Base-by-base conservation (phyloP, 352 stramenopile species). In the Phytophthora multivora region DNA sequence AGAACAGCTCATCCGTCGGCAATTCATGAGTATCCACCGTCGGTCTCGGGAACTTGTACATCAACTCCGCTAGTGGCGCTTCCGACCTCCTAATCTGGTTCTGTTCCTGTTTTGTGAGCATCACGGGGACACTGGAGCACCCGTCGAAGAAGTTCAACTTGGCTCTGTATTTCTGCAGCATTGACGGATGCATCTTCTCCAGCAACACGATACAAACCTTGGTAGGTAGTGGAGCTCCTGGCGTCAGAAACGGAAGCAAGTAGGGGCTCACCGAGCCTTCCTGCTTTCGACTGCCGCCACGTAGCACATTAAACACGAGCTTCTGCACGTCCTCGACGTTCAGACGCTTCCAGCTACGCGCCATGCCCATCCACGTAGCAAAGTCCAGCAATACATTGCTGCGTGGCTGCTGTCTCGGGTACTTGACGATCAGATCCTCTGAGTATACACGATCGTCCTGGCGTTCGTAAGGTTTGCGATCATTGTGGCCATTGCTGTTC, bases 371-470 rank as follows among this genome's bases (percentile, higher is more conserved):
- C 85, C 85, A 93, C 47, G 66, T 58, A 9, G 62, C 76, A 59
- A 93, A 93, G 55, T 89, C 71, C 19, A 91, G 73, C 33, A 93
- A 56, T 49, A 93, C 83, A n/a, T 79, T 69, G 57, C 85, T 93
- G 15, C 31, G 33, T 33, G 69, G 59, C 21, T 88, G 70, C 42
- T 93, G 85, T 7, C 85, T 73, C 18, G 85, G 85, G 60, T 86
- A 77, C 30, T 87, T 86, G 41, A 89, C 36, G 54, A 93, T 80
- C 49, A 91, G 31, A 15, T 90, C 70, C n/a, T 75, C 77, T 1
- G 59, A 56, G 64, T 93, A 91, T 12, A 55, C 38, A 13, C 80
- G 67, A 30, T 81, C 69, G 33, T 87, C 79, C 21, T 68, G 43
- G 23, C 74, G 57, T 5, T 71, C 58, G 15, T 59, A 18, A 6